Conservation (phyloP, 1,284 basidiomycete species). For the Trichosporon sp. region DNA sequence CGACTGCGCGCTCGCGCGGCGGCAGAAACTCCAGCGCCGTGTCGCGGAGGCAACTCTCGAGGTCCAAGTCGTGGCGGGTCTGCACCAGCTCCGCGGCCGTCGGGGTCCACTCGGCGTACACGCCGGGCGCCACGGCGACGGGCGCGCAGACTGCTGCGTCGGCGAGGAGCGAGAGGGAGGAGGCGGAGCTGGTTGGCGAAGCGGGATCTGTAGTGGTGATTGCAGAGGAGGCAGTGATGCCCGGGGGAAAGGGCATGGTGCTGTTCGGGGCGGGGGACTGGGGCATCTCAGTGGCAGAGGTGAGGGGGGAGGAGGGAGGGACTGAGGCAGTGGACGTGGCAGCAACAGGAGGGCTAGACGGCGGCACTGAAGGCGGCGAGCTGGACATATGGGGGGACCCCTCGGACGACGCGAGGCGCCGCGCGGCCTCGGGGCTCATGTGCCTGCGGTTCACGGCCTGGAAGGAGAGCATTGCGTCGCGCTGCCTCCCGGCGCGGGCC, state of each 20-base stretch:
- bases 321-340: no score
- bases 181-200: background rate
- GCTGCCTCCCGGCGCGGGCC: background rate
- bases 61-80: background rate
- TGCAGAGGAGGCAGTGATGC: no score
- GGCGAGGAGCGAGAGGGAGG: background rate
- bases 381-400: background rate
- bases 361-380: background rate
- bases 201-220: no score
- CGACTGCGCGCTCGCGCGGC: background rate
- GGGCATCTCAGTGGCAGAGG: no score
- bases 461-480: background rate
- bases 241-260: no score
- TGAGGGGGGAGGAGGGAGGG: no score
- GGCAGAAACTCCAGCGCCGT: background rate
- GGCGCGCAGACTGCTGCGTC: background rate
- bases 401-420: background rate
- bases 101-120: background rate
- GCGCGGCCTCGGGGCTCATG: background rate
- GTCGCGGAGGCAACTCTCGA: background rate
- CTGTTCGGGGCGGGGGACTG: no score
- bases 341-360: background rate
- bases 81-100: background rate
- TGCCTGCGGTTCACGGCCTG: background rate
- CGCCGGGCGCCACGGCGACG: background rate